These are phyloP conservation scores for Cercis canadensis DNA, from an alignment of 306 rosid species.

Conservation along the genomic window DNA sequence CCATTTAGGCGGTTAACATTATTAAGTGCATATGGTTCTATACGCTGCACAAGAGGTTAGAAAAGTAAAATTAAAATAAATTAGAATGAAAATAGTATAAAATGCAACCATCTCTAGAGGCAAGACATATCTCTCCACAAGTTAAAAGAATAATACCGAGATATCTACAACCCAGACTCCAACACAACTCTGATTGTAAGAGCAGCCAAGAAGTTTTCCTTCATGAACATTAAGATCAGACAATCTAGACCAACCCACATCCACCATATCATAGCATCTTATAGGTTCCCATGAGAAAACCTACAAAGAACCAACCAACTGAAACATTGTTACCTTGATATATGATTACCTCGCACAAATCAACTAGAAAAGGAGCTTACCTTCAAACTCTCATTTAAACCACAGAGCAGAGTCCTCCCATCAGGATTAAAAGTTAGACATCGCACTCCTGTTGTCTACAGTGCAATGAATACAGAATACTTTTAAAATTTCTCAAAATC, in stretches of 20 bases:
- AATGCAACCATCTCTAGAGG: slow-evolving; percentile 37
- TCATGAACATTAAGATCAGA: slow-evolving; percentile 98
- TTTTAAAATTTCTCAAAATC: slow-evolving; percentile 9
- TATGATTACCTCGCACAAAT: slow-evolving; percentile 14
- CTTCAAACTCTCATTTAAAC: slow-evolving; percentile 97
- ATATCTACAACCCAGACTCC: slow-evolving; percentile 99
- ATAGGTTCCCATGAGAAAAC: slow-evolving; percentile 98
- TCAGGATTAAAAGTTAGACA: slow-evolving; percentile 91
- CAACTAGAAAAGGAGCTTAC: slow-evolving; percentile 50
- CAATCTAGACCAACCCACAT: slow-evolving; percentile 95
- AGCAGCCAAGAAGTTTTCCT: slow-evolving; percentile 99
- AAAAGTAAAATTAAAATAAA: slow-evolving; percentile 27
- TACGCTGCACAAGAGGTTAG: slow-evolving; percentile 68
- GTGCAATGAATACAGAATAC: slow-evolving; percentile 25
- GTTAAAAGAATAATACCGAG: slow-evolving; percentile 62
- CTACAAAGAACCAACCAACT: slow-evolving; percentile 49
- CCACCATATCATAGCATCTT: slow-evolving; percentile 87
- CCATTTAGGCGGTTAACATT: slow-evolving; percentile 72
- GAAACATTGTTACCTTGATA: slow-evolving; percentile 32
- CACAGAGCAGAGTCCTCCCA: slow-evolving; percentile 96
- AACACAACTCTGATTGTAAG: slow-evolving; percentile 96
- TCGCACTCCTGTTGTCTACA: slow-evolving; percentile 94
- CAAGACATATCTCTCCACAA: slow-evolving; percentile 7
- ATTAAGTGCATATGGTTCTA: slow-evolving; percentile 80
- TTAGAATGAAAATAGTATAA: slow-evolving; percentile 35